Percentiles rank a stretch among this genome's conserved stretches.
phyloP scores from a whole-genome alignment of 306 rosid species.

The Amphicarpaea edgeworthii region DNA sequence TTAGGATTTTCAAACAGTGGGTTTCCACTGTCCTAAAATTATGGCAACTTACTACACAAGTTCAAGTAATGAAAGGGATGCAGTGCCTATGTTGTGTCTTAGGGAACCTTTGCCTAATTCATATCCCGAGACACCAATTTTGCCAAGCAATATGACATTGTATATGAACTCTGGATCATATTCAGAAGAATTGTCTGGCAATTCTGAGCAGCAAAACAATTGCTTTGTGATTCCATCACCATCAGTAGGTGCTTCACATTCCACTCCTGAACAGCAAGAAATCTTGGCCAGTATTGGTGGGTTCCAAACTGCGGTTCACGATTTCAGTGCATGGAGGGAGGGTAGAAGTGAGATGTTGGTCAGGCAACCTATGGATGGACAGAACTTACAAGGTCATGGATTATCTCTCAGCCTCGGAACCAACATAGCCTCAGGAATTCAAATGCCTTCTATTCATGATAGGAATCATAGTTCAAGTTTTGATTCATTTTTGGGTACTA shows the following conservation, averaged over 20 bases:
- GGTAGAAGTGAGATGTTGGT: slow-evolving; percentile 66
- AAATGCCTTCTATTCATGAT: slow-evolving; percentile 61
- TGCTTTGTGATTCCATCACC: slow-evolving; percentile 56
- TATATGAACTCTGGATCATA: slow-evolving; percentile 63
- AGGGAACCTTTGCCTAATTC: slow-evolving; percentile 67
- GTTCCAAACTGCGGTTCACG: slow-evolving; percentile 51
- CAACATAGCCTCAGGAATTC: slow-evolving; percentile 64
- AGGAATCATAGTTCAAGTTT: slow-evolving; percentile 59
- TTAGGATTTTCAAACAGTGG: not conserved
- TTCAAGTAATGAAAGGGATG: slow-evolving; percentile 61
- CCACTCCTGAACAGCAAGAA: slow-evolving; percentile 61
- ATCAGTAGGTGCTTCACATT: slow-evolving; percentile 54
- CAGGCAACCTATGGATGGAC: slow-evolving; percentile 58
- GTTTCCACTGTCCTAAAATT: slow-evolving; percentile 44
- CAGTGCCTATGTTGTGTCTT: slow-evolving; percentile 57
- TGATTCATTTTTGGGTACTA: slow-evolving; percentile 62
- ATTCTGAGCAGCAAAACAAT: slow-evolving; percentile 63
- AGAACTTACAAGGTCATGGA: slow-evolving; percentile 73
- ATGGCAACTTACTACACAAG: slow-evolving; percentile 70
- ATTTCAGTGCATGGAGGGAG: slow-evolving; percentile 69
- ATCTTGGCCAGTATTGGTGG: slow-evolving; percentile 62
- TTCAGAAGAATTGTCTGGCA: slow-evolving; percentile 52
- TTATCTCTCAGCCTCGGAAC: slow-evolving; percentile 80
- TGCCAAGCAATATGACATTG: slow-evolving; percentile 65
- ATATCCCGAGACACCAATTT: slow-evolving; percentile 61